Percentiles rank a stretch among this genome's conserved stretches.
phyloP scores from a whole-genome alignment of 2,329 filamentous ascomycete species.

The Penicillium fuscoglaucum region DNA sequence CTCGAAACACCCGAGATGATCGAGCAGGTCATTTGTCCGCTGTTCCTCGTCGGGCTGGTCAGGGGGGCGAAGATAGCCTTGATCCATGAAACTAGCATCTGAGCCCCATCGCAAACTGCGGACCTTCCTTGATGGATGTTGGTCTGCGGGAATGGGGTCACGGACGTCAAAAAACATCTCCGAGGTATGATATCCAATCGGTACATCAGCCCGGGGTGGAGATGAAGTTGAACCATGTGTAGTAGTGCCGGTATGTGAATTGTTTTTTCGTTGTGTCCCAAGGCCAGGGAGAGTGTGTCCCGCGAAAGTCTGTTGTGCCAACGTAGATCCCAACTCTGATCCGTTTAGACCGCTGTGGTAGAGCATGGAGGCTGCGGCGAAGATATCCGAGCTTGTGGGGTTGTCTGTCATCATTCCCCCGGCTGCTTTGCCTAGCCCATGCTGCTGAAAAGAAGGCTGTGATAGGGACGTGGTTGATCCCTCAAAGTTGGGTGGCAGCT shows the following conservation, averaged over 20 bases:
- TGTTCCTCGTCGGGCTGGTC: conserved; percentile 60
- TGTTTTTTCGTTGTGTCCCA: conserved; percentile 18
- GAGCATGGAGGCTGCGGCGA: conserved; percentile 57
- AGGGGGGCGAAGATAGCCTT: conserved; percentile 60
- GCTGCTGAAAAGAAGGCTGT: conserved; percentile 46
- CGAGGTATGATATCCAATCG: conserved; percentile 38
- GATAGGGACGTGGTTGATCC: conserved; percentile 65
- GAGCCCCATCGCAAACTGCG: conserved; percentile 64
- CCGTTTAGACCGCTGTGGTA: conserved; percentile 39
- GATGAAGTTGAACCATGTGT: conserved; percentile 15
- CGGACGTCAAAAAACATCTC: conserved; percentile 42
- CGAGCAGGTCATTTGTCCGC: conserved; percentile 56
- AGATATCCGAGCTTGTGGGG: conserved; percentile 50
- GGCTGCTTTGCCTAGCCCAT: conserved; percentile 27
- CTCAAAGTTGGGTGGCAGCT: conserved; percentile 65
- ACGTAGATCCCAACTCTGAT: conserved; percentile 31
- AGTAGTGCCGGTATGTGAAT: conserved; percentile 22
- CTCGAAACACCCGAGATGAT: conserved; percentile 59
- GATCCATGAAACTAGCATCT: conserved; percentile 63
- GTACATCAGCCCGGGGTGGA: conserved; percentile 24
- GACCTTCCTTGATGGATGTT: conserved; percentile 43
- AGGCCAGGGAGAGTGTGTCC: conserved; percentile 25
- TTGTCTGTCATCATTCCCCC: conserved; percentile 27
- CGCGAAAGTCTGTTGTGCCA: conserved; percentile 33
- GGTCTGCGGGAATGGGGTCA: conserved; percentile 36